Evolutionary conservation across 2,329 filamentous ascomycete genomes (phyloP).

Genomic region (Fusarium pilosicola): DNA sequence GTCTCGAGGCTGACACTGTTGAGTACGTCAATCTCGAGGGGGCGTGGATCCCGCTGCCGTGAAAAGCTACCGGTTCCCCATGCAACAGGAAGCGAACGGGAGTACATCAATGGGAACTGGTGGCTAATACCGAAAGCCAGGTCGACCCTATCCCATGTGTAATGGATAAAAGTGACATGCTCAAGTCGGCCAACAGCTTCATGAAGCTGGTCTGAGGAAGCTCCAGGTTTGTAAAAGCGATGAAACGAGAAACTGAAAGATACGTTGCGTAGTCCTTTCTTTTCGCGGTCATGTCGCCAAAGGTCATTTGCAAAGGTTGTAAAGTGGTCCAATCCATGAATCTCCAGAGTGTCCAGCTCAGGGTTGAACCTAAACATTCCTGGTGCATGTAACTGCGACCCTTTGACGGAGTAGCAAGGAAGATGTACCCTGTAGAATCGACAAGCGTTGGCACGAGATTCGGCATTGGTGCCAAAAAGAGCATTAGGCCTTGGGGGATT

Average conservation of each 20-base stretch:
- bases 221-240: neutral
- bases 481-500: neutral
- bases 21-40: neutral
- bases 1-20: rapidly evolving
- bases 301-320: neutral
- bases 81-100: neutral
- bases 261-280: neutral
- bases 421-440: neutral
- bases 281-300: neutral
- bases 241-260: neutral
- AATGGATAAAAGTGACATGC: neutral
- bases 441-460: neutral
- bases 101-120: neutral
- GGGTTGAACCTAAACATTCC: neutral
- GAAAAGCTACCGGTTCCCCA: neutral
- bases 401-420: neutral
- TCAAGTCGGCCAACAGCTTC: neutral
- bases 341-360: neutral
- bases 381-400: neutral
- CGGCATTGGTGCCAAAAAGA: neutral
- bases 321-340: neutral
- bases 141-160: neutral
- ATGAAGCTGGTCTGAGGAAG: neutral
- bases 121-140: rapidly evolving
- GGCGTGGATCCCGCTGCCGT: neutral